Conservation (phyloP, 2,329 filamentous ascomycete species). For the Curvularia eragrostidis region DNA sequence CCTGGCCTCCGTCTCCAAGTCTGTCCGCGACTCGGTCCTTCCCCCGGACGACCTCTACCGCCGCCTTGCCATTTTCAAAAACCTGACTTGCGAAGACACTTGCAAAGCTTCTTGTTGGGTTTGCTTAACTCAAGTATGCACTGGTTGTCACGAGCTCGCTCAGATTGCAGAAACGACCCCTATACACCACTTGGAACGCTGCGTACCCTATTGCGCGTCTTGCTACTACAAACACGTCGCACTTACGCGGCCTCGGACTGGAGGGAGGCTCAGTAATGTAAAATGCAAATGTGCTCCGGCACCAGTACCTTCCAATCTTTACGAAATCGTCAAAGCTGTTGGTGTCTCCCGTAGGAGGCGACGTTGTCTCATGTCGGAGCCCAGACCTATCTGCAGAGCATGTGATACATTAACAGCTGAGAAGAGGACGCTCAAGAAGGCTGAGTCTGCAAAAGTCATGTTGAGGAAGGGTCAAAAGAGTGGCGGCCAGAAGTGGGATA, state of each 20-base stretch:
- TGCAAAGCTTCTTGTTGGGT: conserved; percentile 29
- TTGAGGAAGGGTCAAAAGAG: conserved; percentile 19
- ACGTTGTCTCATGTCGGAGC: neutral
- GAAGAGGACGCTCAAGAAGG: conserved; percentile 18
- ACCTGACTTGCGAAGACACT: conserved; percentile 28
- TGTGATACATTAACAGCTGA: conserved; percentile 18
- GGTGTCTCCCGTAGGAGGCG: neutral
- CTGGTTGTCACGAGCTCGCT: conserved; percentile 19
- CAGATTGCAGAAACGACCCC: conserved; percentile 14
- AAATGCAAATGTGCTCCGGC: conserved; percentile 27
- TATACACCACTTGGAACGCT: conserved; percentile 31
- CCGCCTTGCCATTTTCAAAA: conserved; percentile 25
- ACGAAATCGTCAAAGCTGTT: neutral
- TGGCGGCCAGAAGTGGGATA: conserved; percentile 15
- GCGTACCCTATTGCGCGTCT: conserved; percentile 30
- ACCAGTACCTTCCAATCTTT: neutral
- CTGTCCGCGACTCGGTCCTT: conserved; percentile 32
- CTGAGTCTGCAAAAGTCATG: conserved; percentile 21
- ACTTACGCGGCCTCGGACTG: neutral
- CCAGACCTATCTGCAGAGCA: conserved; percentile 19
- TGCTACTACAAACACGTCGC: conserved; percentile 27
- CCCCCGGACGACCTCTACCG: conserved; percentile 26
- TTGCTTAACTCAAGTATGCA: conserved; percentile 33
- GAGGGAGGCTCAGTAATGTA: neutral
- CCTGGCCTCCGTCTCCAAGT: conserved; percentile 34